These are phyloP conservation scores for Cylindrotheca closterium DNA, from an alignment of 108 stramenopile genomes.

Conservation along the genomic window DNA sequence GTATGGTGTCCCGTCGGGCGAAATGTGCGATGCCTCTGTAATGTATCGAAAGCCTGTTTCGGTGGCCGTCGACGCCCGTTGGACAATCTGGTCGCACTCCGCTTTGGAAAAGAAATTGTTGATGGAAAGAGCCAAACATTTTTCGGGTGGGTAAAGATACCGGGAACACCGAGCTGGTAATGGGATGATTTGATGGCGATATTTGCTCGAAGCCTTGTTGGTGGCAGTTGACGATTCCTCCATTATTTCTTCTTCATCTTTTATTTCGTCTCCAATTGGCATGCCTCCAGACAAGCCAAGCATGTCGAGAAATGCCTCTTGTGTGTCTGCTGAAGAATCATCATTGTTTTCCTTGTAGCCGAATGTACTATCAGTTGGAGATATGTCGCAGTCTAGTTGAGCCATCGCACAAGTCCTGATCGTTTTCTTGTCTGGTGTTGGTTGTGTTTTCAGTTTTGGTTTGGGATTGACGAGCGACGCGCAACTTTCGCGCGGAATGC, in stretches of 20 bases:
- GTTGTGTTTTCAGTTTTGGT: no score
- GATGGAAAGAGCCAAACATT: conserved; percentile 48
- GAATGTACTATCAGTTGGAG: background rate
- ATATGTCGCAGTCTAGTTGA: no score
- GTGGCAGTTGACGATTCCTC: conserved; percentile 51
- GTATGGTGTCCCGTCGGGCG: conserved; percentile 47
- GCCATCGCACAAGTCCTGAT: no score
- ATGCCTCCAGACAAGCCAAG: background rate
- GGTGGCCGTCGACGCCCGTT: conserved; percentile 11
- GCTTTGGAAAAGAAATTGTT: conserved; percentile 30
- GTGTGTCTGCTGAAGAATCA: background rate
- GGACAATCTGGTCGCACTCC: conserved; percentile 51
- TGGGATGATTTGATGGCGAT: background rate
- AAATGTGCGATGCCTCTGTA: conserved; percentile 53
- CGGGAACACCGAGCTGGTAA: conserved; percentile 49
- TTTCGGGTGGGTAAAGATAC: conserved; percentile 39
- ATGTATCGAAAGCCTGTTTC: conserved; percentile 49
- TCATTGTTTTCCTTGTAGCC: background rate
- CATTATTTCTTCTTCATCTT: conserved; percentile 38
- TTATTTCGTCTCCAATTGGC: background rate
- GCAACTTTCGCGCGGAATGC: no score
- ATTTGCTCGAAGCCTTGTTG: conserved; percentile 7
- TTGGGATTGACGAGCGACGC: no score
- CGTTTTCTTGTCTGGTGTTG: no score
- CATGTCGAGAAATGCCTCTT: conserved; percentile 9